Percentiles rank a stretch among this genome's conserved stretches.
phyloP scores from a whole-genome alignment of 2,329 filamentous ascomycete genomes.

The Penicillium digitatum region DNA sequence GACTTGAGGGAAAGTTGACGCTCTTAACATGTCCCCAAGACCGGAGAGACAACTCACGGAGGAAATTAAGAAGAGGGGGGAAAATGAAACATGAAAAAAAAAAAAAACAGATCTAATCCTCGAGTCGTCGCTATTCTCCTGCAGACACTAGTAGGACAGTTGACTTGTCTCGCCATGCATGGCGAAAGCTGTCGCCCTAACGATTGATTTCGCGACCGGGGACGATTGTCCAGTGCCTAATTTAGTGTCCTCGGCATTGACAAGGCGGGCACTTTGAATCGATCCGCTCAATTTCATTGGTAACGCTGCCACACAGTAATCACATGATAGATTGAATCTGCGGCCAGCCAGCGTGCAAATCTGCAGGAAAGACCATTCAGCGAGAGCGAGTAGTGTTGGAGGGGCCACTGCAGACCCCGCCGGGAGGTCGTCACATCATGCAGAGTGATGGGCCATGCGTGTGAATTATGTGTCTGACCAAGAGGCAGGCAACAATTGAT shows the following conservation, averaged over 20 bases:
- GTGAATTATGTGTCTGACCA: constrained; percentile 3
- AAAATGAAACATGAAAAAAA: constrained; percentile 5
- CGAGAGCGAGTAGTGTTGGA: constrained; percentile 24
- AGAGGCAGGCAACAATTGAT: background rate
- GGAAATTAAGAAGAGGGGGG: constrained; percentile 7
- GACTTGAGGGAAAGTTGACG: constrained; percentile 7
- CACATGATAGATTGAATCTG: constrained; percentile 39
- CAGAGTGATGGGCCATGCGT: constrained; percentile 21
- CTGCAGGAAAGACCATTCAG: constrained; percentile 24
- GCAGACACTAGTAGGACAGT: constrained; percentile 20
- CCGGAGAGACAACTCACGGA: constrained; percentile 13
- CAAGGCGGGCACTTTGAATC: constrained; percentile 4
- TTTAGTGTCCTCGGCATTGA: constrained; percentile 22
- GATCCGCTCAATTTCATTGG: constrained; percentile 22
- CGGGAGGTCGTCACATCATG: constrained; percentile 22
- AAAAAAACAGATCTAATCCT: constrained; percentile 13
- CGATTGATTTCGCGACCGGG: constrained; percentile 24
- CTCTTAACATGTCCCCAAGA: constrained; percentile 10
- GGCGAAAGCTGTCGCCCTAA: constrained; percentile 21
- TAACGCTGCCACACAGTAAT: constrained; percentile 25
- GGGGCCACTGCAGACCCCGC: constrained; percentile 19
- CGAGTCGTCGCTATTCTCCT: constrained; percentile 24
- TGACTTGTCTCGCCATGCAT: constrained; percentile 34
- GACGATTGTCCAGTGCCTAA: constrained; percentile 25
- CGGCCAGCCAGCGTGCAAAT: constrained; percentile 33